Base-by-base conservation (phyloP, 495 filamentous ascomycete species). In the Melanomma pulvis-pyrius region DNA sequence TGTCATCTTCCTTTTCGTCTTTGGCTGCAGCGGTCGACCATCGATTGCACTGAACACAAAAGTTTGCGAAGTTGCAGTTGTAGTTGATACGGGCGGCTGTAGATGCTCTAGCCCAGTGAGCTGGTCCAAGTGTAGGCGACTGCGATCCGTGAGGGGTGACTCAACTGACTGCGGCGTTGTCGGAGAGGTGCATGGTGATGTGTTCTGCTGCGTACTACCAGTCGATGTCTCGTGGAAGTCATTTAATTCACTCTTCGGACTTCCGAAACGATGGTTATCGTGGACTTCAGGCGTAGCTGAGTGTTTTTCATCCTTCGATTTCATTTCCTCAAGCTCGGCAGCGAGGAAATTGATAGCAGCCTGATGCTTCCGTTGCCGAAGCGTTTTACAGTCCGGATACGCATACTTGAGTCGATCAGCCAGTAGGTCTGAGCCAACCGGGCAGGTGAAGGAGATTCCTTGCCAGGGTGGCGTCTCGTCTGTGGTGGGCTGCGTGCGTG, bases 1-100 rank as follows among this genome's bases (percentile, higher is more conserved):
- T 2, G 59, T 53, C 59, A 62, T 62, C 49, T 30, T 62, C 30
- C 49, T 34, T 28, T 62, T 62, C 1, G 59, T 53, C 22, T 54
- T 62, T n/a, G 59, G 59, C 29, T 54, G 47, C 39, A 62, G 13
- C 11, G 26, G 24, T 22, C 25, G 26, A 1, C 47, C 47, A 47
- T 54, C 32, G 5, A 19, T 19, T 9, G 32, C 47, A 54, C 28
- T 54, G 30, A 62, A 62, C 1, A 62, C 59, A 17, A 47, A 30
- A 19, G 32, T 44, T 44, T 44, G 39, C 9, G 39, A 44, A 12
- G 32, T 30, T 9, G 7, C n/a, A 3, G 22, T 32, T 32, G 58
- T 44, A 24, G 5, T 26, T 51, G 48, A 19, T 29, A 19, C 24
- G 17, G 22, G 2, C 7, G 41, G 22, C 17, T 15, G 6, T 12